Conservation (phyloP, 164 flowering plant genomes). For the Stephania cephalantha region DNA sequence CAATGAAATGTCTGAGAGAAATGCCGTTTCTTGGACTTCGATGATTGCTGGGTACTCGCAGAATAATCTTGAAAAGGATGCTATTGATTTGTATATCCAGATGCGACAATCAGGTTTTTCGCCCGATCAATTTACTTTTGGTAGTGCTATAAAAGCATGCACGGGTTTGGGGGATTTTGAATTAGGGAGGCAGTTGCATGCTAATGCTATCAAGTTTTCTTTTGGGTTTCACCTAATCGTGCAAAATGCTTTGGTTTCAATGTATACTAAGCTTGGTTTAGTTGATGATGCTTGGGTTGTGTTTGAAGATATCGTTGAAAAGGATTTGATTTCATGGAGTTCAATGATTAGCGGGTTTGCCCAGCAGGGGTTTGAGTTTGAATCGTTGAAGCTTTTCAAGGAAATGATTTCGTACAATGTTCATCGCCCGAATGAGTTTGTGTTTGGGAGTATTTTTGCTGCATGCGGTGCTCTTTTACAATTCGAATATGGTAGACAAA, state of each 20-base stretch:
- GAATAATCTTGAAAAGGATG: conserved; percentile 34
- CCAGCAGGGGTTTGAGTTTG: conserved; percentile 45
- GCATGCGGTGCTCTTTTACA: conserved; percentile 46
- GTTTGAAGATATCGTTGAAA: conserved; percentile 32
- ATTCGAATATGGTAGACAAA: conserved; percentile 47
- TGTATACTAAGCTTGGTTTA: conserved; percentile 47
- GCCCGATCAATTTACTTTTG: conserved; percentile 61
- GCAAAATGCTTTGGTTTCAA: conserved; percentile 60
- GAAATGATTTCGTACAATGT: conserved; percentile 39
- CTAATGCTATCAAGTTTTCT: conserved; percentile 43
- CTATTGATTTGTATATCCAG: conserved; percentile 33
- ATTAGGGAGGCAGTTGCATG: conserved; percentile 57
- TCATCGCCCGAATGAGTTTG: conserved; percentile 48
- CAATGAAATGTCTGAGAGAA: conserved; percentile 42
- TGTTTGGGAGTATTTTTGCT: conserved; percentile 62
- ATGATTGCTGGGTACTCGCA: conserved; percentile 63
- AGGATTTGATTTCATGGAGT: conserved; percentile 69
- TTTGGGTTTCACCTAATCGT: conserved; percentile 34
- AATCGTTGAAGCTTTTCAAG: conserved; percentile 43
- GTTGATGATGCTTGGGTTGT: conserved; percentile 39
- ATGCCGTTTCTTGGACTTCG: conserved; percentile 67
- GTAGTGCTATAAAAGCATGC: conserved; percentile 49
- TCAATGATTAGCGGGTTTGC: conserved; percentile 58
- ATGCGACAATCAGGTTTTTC: conserved; percentile 41
- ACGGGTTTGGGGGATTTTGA: conserved; percentile 27